Conservation (phyloP, 1,139 yeast genomes). For the Pichia kudriavzevii region DNA sequence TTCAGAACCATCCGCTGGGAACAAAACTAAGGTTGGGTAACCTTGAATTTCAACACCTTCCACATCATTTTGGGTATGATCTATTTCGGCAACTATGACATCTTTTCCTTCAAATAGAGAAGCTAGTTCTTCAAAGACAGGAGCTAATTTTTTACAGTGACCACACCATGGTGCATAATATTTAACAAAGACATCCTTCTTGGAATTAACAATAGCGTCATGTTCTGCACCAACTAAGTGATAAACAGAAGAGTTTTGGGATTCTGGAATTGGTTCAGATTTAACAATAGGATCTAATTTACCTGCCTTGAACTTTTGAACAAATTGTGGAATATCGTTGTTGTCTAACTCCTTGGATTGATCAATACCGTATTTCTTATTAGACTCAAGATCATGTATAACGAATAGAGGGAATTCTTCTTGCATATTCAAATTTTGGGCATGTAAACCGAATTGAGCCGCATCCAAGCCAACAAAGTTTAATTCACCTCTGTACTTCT, state of each 20-base stretch:
- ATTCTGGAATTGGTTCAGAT: constrained; percentile 82
- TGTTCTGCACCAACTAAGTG: constrained; percentile 83
- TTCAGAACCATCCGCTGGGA: constrained; percentile 81
- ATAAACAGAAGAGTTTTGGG: constrained; percentile 64
- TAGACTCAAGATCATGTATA: constrained; percentile 62
- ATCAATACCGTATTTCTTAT: constrained; percentile 68
- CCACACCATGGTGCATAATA: constrained; percentile 99
- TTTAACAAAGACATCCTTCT: constrained; percentile 84
- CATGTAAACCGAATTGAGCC: constrained; percentile 74
- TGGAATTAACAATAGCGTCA: constrained; percentile 59
- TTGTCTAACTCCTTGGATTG: constrained; percentile 30
- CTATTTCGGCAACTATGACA: constrained; percentile 76
- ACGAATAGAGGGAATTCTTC: constrained; percentile 87
- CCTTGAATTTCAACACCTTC: constrained; percentile 68
- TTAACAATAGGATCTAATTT: constrained; percentile 66
- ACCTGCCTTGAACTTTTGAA: constrained; percentile 58
- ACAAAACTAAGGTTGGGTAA: constrained; percentile 87
- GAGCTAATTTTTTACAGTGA: constrained; percentile 94
- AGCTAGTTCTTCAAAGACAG: constrained; percentile 84
- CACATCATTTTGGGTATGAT: constrained; percentile 86
- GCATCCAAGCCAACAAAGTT: constrained; percentile 91
- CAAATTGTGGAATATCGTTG: constrained; percentile 48
- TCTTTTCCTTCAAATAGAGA: constrained; percentile 48
- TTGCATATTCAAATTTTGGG: constrained; percentile 78
- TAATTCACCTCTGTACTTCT: constrained; percentile 68